These are phyloP conservation scores for Pseudozyma tsukubaensis DNA, from an alignment of 1,284 basidiomycete genomes.

Conservation along the genomic window DNA sequence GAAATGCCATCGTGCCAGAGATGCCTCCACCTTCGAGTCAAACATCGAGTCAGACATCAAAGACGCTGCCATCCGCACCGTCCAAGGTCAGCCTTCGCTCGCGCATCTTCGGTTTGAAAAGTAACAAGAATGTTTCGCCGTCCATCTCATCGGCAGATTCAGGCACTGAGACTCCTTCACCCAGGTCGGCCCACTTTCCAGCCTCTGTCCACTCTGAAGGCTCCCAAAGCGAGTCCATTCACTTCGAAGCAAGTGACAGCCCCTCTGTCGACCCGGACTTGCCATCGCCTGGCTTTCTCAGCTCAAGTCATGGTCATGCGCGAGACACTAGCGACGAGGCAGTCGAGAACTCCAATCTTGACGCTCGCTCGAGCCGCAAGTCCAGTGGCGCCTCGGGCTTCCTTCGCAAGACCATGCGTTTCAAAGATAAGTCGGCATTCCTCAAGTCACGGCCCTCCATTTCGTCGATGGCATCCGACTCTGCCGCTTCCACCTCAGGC, in stretches of 20 bases:
- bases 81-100: conserved; percentile 41
- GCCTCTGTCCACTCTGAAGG: conserved; percentile 30
- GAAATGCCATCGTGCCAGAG: neutral
- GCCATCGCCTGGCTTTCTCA: conserved; percentile 9
- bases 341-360: conserved; percentile 2
- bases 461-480: conserved; percentile 23
- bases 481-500: conserved; percentile 20
- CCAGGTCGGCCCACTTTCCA: conserved; percentile 23
- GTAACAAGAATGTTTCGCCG: conserved; percentile 15
- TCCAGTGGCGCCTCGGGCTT: conserved; percentile 31
- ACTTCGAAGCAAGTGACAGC: conserved; percentile 6
- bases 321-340: conserved; percentile 16
- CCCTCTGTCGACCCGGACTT: conserved; percentile 4
- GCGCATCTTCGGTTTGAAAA: conserved; percentile 43
- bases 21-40: neutral
- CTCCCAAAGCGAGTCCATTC: conserved; percentile 25
- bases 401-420: conserved; percentile 46
- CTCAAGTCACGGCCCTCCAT: conserved; percentile 29
- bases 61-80: conserved; percentile 3
- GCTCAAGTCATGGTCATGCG: conserved; percentile 11
- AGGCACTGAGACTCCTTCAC: conserved; percentile 29
- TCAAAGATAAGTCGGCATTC: conserved; percentile 41
- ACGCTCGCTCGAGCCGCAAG: conserved; percentile 19
- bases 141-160: conserved; percentile 22
- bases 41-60: neutral